phyloP scores from a whole-genome alignment of 2,329 filamentous ascomycete species.

The Penicillium polonicum region DNA sequence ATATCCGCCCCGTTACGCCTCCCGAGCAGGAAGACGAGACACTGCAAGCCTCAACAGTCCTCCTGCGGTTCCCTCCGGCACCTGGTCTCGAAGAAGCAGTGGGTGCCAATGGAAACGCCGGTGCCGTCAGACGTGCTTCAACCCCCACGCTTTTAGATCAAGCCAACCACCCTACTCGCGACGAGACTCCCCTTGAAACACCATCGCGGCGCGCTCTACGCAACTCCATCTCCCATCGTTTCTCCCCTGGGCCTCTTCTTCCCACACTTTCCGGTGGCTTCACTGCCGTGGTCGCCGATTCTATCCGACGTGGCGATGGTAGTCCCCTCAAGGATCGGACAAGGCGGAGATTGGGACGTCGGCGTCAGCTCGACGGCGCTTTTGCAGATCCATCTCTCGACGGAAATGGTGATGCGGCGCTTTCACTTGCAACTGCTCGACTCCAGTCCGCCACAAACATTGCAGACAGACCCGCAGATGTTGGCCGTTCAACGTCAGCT shows the following conservation, averaged over 20 bases:
- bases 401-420: constrained; percentile 18
- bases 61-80: constrained; percentile 42
- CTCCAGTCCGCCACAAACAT: constrained; percentile 30
- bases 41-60: constrained; percentile 33
- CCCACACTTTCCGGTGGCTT: constrained; percentile 61
- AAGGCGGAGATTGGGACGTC: constrained; percentile 26
- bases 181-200: constrained; percentile 35
- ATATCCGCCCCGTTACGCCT: constrained; percentile 32
- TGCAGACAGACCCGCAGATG: constrained; percentile 18
- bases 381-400: constrained; percentile 23
- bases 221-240: constrained; percentile 51
- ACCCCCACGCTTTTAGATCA: constrained; percentile 20
- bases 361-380: constrained; percentile 31
- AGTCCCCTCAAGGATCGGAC: constrained; percentile 37
- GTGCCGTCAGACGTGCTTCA: constrained; percentile 19
- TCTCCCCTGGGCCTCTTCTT: constrained; percentile 59
- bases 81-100: constrained; percentile 33
- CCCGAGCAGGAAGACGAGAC: constrained; percentile 18
- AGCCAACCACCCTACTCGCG: constrained; percentile 24
- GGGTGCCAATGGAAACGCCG: constrained; percentile 10
- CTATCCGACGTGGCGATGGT: constrained; percentile 58
- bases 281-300: constrained; percentile 64
- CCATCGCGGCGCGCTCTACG: constrained; percentile 41
- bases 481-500: constrained; percentile 25
- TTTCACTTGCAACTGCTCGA: constrained; percentile 26